These are phyloP conservation scores for Turritis glabra DNA, from an alignment of 345 rosid genomes.

Conservation along the genomic window DNA sequence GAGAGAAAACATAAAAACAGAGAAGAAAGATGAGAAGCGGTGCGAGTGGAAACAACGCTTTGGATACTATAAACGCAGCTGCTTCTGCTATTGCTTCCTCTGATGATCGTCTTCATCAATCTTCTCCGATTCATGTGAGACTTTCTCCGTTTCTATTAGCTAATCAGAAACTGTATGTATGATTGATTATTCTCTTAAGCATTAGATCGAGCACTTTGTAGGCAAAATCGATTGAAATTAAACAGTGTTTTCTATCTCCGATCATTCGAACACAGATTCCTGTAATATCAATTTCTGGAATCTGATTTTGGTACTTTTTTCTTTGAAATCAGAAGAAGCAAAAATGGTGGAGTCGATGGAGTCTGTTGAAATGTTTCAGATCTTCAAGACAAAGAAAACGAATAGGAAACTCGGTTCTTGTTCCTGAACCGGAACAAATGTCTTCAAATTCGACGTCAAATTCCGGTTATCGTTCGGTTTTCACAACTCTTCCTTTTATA, in stretches of 20 bases:
- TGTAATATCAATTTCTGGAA: background rate
- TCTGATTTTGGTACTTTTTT: background rate
- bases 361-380: constrained; percentile 76
- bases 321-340: constrained; percentile 49
- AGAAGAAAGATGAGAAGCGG: constrained; percentile 52
- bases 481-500: constrained; percentile 59
- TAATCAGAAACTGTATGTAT: background rate
- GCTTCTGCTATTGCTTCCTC: constrained; percentile 85
- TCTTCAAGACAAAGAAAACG: constrained; percentile 56
- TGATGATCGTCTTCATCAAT: constrained; percentile 64
- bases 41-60: constrained; percentile 44
- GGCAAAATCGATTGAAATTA: constrained; percentile 3
- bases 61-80: constrained; percentile 83
- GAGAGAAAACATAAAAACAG: background rate
- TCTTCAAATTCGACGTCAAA: constrained; percentile 31
- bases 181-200: constrained; percentile 11
- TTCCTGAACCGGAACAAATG: constrained; percentile 51
- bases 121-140: constrained; percentile 39
- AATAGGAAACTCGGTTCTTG: constrained; percentile 66
- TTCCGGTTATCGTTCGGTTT: constrained; percentile 45
- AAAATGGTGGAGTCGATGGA: constrained; percentile 78
- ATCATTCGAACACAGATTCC: background rate
- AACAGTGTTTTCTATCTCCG: background rate
- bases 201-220: constrained; percentile 33
- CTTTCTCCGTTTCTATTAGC: background rate